Evolutionary conservation across 2,329 filamentous ascomycete genomes (phyloP).

Genomic region (Penicillium verrucosum): DNA sequence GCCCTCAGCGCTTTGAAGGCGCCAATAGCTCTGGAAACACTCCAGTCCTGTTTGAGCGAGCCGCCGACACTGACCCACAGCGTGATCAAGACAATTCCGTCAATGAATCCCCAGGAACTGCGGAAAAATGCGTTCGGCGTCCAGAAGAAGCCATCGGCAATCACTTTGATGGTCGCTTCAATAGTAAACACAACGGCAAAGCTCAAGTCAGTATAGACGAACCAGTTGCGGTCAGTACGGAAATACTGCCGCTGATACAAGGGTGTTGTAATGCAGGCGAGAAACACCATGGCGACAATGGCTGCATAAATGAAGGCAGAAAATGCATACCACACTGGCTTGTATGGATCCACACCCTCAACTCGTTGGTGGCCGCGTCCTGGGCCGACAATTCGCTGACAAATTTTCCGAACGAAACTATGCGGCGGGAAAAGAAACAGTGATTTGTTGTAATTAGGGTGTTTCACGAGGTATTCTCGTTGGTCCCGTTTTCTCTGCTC

Average conservation of each 20-base stretch:
- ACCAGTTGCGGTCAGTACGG: constrained; percentile 74
- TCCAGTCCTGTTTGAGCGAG: constrained; percentile 74
- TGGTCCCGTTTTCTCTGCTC: constrained; percentile 82
- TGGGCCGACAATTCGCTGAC: constrained; percentile 86
- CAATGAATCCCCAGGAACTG: constrained; percentile 95
- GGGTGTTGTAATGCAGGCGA: constrained; percentile 91
- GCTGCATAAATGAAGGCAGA: constrained; percentile 90
- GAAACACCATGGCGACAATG: constrained; percentile 95
- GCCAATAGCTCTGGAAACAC: constrained; percentile 84
- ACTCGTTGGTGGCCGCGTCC: constrained; percentile 82
- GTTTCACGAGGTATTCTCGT: constrained; percentile 78
- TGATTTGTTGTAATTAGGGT: constrained; percentile 90
- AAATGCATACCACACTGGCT: constrained; percentile 86
- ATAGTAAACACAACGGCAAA: constrained; percentile 84
- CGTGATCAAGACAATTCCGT: constrained; percentile 84
- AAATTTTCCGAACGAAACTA: constrained; percentile 75
- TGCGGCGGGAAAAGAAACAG: constrained; percentile 79
- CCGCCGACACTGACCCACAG: constrained; percentile 93
- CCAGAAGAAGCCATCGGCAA: constrained; percentile 94
- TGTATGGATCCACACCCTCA: constrained; percentile 85
- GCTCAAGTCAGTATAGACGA: constrained; percentile 86
- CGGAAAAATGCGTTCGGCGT: constrained; percentile 96
- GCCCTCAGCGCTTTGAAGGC: constrained; percentile 96
- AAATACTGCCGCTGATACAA: constrained; percentile 91
- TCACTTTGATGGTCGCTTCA: constrained; percentile 85